Evolutionary conservation across 2,329 filamentous ascomycete genomes (phyloP).

Genomic region (Pseudogymnoascus sp.): DNA sequence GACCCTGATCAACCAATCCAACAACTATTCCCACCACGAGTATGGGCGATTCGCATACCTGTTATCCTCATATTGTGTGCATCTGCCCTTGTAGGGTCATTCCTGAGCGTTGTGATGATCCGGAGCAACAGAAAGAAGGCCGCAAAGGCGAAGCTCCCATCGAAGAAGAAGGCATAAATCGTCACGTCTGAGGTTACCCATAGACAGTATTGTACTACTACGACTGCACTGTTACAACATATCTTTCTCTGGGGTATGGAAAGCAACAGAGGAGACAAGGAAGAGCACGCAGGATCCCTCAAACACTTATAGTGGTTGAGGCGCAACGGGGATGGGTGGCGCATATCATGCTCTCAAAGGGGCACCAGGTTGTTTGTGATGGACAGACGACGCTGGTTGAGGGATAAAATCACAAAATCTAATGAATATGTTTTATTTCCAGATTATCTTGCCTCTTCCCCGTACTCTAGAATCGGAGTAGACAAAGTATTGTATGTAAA

Average conservation of each 20-base stretch:
- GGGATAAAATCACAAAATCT: conserved; percentile 6
- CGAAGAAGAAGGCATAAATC: conserved; percentile 69
- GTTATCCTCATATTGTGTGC: conserved; percentile 92
- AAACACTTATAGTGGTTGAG: neutral
- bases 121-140: conserved; percentile 97
- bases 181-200: neutral
- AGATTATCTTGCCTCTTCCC: neutral
- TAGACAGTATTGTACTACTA: conserved; percentile 2
- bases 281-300: neutral
- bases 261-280: neutral
- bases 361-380: neutral
- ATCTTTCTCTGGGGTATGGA: neutral
- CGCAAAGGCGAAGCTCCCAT: conserved; percentile 80
- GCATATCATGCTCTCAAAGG: neutral
- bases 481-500: neutral
- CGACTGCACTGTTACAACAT: neutral
- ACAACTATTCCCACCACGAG: conserved; percentile 89
- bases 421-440: conserved; percentile 6
- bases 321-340: neutral
- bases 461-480: neutral
- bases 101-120: conserved; percentile 97
- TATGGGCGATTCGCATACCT: conserved; percentile 97
- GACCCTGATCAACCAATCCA: conserved; percentile 90
- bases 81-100: conserved; percentile 89
- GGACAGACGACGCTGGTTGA: conserved; percentile 3